Evolutionary conservation across 2,329 filamentous ascomycete genomes (phyloP), one percentile per base, ranked within the genome.

Genomic region (Herpotrichia juniperi): DNA sequence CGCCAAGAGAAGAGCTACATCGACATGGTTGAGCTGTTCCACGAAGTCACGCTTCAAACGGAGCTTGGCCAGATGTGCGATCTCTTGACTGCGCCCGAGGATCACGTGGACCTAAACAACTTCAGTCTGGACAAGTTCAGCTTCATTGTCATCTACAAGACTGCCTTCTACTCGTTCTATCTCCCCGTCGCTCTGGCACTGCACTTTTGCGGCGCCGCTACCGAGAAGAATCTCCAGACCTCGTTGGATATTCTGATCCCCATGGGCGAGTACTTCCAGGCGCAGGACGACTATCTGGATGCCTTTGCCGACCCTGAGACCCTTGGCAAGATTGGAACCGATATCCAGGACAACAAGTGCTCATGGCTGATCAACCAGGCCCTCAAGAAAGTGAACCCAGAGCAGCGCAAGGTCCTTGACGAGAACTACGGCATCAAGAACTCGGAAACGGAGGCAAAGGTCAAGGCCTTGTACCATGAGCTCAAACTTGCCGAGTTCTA

Each of bases 121-220:
- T 99, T 99, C 83, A 92, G 87, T 75, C 83, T 97, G 76, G 84
- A 93, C 57, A 99, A 96, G 83, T 96, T 96, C 82, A 87, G 83
- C 67, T 99, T 97, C 83, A 99, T 99, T 71, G 94, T 99, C 79
- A 90, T 96, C 78, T 97, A 96, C 87, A 99, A 99, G 87, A 99
- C 94, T 21, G 93, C 94, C 46, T 99, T 96, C 82, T 99, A 99
- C 83, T 96, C 90, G 71, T 99, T 99, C 84, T 97, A 97, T 80
- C 88, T 99, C 12, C 94, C 94, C 53, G 92, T 99, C 50, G 93
- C 92, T 9, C 85, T 99, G 39, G 91, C 94, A 4, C 83, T 99
- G 66, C 82, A 93, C 81, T 89, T 92, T 78, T 85, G 93, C 62
- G 87, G 91, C 70, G 82, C 93, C 54, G 94, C 93, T 19, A 94